phyloP scores from a whole-genome alignment of 2,329 filamentous ascomycete genomes.

The Clarireedia homoeocarpa region DNA sequence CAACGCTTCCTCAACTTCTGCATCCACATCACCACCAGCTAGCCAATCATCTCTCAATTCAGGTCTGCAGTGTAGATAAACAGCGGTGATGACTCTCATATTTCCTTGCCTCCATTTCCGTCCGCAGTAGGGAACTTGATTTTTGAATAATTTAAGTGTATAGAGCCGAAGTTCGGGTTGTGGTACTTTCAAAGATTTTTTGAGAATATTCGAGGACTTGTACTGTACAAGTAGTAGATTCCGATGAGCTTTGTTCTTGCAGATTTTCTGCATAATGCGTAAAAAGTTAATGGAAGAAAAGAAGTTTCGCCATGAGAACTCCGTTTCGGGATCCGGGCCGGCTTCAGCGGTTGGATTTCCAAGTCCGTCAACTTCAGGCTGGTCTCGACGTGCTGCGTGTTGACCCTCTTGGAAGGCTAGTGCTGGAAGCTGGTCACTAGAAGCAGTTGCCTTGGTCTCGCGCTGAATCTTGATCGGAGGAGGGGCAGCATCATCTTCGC shows the following conservation, averaged over 20 bases:
- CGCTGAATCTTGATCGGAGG: slow-evolving; percentile 67
- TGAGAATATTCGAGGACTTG: slow-evolving; percentile 86
- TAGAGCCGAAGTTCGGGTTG: slow-evolving; percentile 84
- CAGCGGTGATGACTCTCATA: slow-evolving; percentile 96
- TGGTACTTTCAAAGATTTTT: slow-evolving; percentile 84
- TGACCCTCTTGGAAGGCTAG: slow-evolving; percentile 27
- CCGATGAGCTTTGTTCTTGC: slow-evolving; percentile 89
- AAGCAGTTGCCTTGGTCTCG: slow-evolving; percentile 37
- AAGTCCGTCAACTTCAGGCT: slow-evolving; percentile 72
- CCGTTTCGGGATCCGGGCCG: slow-evolving; percentile 71
- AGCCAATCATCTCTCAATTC: slow-evolving; percentile 95
- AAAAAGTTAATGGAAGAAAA: slow-evolving; percentile 93
- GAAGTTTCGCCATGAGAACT: slow-evolving; percentile 90
- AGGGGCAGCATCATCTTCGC: slow-evolving; percentile 72
- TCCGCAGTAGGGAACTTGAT: slow-evolving; percentile 94
- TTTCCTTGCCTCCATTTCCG: slow-evolving; percentile 97
- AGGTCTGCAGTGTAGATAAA: slow-evolving; percentile 88
- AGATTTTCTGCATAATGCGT: slow-evolving; percentile 94
- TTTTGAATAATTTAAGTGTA: slow-evolving; percentile 97
- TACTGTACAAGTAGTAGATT: slow-evolving; percentile 91
- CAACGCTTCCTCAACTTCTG: slow-evolving; percentile 85
- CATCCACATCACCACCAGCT: slow-evolving; percentile 82
- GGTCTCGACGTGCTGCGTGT: slow-evolving; percentile 18
- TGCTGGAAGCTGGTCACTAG: slow-evolving; percentile 28
- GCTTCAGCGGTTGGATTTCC: slow-evolving; percentile 69